Percentiles rank a stretch among this genome's conserved stretches.
phyloP scores from a whole-genome alignment of 1,139 yeast species.

The Candida anutae region DNA sequence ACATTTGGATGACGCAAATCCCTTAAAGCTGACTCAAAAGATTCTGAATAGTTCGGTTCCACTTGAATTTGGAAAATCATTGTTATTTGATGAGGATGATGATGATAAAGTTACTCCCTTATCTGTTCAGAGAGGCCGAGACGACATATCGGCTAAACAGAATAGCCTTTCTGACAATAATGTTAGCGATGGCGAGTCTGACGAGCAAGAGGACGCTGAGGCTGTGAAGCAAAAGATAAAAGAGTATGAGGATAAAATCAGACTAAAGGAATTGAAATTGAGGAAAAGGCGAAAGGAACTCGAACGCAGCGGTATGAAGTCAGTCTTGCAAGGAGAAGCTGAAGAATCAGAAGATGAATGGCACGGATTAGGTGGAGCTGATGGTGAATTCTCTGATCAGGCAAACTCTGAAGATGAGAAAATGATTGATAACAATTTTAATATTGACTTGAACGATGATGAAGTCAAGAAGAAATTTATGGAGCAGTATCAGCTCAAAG shows the following conservation, averaged over 20 bases:
- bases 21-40: too few species aligned
- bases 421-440: constrained; percentile 70
- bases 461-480: constrained; percentile 56
- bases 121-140: constrained; percentile 18
- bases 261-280: constrained; percentile 29
- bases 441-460: constrained; percentile 50
- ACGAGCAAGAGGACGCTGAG: constrained; percentile 18
- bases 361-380: constrained; percentile 82
- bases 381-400: constrained; percentile 59
- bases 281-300: constrained; percentile 39
- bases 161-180: constrained; percentile 5
- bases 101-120: constrained; percentile 24
- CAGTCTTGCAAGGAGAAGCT: constrained; percentile 78
- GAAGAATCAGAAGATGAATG: constrained; percentile 96
- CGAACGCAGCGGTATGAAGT: constrained; percentile 43
- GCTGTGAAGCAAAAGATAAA: constrained; percentile 23
- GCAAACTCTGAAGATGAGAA: constrained; percentile 74
- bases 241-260: constrained; percentile 30
- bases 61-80: too few species aligned
- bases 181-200: constrained; percentile 16
- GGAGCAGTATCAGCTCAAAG: constrained; percentile 62
- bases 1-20: constrained; percentile 1
- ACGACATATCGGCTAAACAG: constrained; percentile 9
- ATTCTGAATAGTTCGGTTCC: neutral
- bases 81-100: constrained; percentile 3